A percentile compares a stretch with the other conserved stretches of the same genome.
phyloP scores from a whole-genome alignment of 2,329 filamentous ascomycete species.

The Fusarium begoniae region DNA sequence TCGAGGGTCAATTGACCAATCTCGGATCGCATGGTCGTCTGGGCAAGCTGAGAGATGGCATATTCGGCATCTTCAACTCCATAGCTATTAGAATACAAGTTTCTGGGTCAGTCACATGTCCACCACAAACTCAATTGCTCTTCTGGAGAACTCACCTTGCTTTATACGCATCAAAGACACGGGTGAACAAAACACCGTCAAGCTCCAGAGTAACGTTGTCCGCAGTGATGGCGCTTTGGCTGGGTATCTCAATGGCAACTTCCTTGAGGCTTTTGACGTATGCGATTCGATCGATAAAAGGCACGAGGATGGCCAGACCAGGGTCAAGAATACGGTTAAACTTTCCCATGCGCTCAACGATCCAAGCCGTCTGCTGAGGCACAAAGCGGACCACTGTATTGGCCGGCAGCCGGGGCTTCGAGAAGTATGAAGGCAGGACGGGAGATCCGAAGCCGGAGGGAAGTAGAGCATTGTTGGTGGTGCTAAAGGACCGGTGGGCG shows the following conservation, averaged over 20 bases:
- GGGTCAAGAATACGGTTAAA: conserved; percentile 94
- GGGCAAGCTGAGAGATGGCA: conserved; percentile 95
- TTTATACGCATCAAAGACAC: conserved; percentile 98
- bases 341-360: conserved; percentile 99
- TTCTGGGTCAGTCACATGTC: conserved; percentile 6
- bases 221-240: conserved; percentile 96
- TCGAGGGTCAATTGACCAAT: conserved; percentile 97
- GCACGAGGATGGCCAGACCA: conserved; percentile 86
- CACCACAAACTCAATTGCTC: not conserved
- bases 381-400: conserved; percentile 97
- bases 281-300: conserved; percentile 93
- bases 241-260: conserved; percentile 94
- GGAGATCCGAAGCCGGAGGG: conserved; percentile 46
- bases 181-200: conserved; percentile 93
- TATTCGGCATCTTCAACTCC: conserved; percentile 99
- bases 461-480: conserved; percentile 46
- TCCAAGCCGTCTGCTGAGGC: conserved; percentile 99
- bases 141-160: conserved; percentile 71
- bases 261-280: conserved; percentile 99
- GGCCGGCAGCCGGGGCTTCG: conserved; percentile 77
- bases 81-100: conserved; percentile 68
- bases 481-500: conserved; percentile 44
- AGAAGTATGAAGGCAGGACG: conserved; percentile 78
- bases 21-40: conserved; percentile 98
- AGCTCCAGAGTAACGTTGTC: conserved; percentile 98